Evolutionary conservation across 2,329 filamentous ascomycete genomes (phyloP).

Genomic region (Ustilaginoidea virens): DNA sequence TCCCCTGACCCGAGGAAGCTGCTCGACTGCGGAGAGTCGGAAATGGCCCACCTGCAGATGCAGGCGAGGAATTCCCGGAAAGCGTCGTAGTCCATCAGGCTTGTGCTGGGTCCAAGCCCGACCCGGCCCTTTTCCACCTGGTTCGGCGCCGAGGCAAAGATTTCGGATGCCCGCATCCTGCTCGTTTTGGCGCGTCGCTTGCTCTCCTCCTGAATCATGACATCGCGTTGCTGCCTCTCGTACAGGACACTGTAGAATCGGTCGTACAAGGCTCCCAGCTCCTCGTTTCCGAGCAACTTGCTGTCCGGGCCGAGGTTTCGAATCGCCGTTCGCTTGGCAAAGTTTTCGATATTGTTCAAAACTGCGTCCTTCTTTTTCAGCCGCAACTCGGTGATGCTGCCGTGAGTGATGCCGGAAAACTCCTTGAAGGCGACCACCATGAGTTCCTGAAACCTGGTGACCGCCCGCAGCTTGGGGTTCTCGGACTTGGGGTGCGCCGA

Average conservation of each 20-base stretch:
- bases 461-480: conserved; percentile 83
- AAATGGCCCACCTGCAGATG: conserved; percentile 84
- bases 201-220: conserved; percentile 62
- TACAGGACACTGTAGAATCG: conserved; percentile 87
- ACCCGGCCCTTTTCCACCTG: conserved; percentile 72
- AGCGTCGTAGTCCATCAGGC: conserved; percentile 91
- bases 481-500: conserved; percentile 92
- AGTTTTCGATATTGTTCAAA: conserved; percentile 89
- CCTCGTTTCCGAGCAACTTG: conserved; percentile 73
- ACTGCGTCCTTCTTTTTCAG: conserved; percentile 90
- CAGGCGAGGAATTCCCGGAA: conserved; percentile 88
- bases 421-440: conserved; percentile 99
- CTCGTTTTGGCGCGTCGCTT: conserved; percentile 49
- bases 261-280: conserved; percentile 83
- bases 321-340: conserved; percentile 92
- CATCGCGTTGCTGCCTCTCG: conserved; percentile 72
- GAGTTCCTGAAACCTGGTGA: conserved; percentile 91
- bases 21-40: conserved; percentile 57
- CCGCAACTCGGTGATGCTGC: conserved; percentile 76
- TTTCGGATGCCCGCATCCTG: conserved; percentile 20
- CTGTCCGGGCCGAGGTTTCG: conserved; percentile 91
- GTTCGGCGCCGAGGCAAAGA: conserved; percentile 22
- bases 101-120: conserved; percentile 76
- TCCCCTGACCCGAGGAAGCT: conserved; percentile 31
- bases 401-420: conserved; percentile 89